phyloP scores from a whole-genome alignment of 208 protist species.

The Perkinsela sp. region DNA sequence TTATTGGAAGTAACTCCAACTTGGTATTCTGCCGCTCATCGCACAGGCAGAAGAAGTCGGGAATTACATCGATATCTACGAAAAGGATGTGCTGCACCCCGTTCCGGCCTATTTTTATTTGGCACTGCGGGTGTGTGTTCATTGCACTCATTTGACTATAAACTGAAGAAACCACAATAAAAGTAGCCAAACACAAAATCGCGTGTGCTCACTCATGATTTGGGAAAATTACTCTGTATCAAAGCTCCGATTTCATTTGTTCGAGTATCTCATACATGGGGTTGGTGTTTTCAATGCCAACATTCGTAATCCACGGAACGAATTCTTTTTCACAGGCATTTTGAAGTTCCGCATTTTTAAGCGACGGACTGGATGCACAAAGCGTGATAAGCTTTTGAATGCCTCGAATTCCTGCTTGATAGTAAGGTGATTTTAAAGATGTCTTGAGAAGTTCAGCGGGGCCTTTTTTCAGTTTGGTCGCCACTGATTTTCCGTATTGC shows the following conservation, averaged over 20 bases:
- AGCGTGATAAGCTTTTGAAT: slow-evolving; percentile 14
- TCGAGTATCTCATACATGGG: slow-evolving; percentile 58
- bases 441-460: slow-evolving; percentile 31
- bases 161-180: not conserved
- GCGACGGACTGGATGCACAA: slow-evolving; percentile 15
- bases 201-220: slow-evolving; percentile 1
- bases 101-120: not conserved
- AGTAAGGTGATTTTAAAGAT: slow-evolving; percentile 43
- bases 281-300: slow-evolving; percentile 65
- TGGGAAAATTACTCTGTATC: not conserved
- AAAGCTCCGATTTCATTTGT: not conserved
- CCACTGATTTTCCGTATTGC: slow-evolving; percentile 33
- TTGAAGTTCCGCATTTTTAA: slow-evolving; percentile 15
- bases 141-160: not conserved
- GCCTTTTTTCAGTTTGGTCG: slow-evolving; percentile 31
- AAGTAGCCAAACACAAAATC: too few relatives aligned
- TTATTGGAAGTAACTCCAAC: not conserved
- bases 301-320: slow-evolving; percentile 37
- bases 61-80: not conserved
- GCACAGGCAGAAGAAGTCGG: not conserved
- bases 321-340: slow-evolving; percentile 9
- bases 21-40: not conserved
- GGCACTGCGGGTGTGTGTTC: not conserved
- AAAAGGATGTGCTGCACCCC: not conserved
- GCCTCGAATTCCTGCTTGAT: slow-evolving; percentile 23